phyloP scores from a whole-genome alignment of 2,329 filamentous ascomycete species.

The Celoporthe dispersa region DNA sequence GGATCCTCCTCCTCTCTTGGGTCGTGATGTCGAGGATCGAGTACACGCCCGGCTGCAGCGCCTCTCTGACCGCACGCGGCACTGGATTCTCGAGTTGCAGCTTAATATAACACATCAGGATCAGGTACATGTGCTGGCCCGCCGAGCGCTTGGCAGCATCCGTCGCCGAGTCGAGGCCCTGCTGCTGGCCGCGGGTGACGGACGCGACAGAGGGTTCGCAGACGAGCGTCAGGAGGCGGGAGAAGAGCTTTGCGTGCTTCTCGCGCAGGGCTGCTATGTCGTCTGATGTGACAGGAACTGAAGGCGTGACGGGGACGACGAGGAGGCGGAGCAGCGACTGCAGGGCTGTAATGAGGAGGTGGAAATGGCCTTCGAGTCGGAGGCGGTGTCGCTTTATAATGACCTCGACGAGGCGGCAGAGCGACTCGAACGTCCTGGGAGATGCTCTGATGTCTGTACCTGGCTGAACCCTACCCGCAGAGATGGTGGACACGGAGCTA shows the following conservation, averaged over 20 bases:
- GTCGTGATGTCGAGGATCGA: constrained; percentile 63
- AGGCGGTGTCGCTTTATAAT: constrained; percentile 64
- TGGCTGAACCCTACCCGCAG: constrained; percentile 31
- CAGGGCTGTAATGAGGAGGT: constrained; percentile 58
- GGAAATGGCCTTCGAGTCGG: constrained; percentile 65
- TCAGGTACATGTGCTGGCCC: constrained; percentile 64
- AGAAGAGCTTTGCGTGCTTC: constrained; percentile 55
- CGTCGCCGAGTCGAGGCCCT: constrained; percentile 61
- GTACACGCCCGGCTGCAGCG: constrained; percentile 61
- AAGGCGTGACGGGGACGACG: constrained; percentile 44
- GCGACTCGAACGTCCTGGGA: constrained; percentile 47
- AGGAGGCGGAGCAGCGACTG: constrained; percentile 61
- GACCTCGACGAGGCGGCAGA: constrained; percentile 59
- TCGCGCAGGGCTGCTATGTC: constrained; percentile 39
- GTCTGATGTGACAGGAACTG: constrained; percentile 34
- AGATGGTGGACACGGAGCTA: constrained; percentile 47
- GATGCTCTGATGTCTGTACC: constrained; percentile 37
- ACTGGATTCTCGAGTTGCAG: constrained; percentile 63
- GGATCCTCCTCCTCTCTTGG: constrained; percentile 56
- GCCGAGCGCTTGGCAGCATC: constrained; percentile 65
- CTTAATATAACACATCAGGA: constrained; percentile 64
- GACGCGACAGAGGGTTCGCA: constrained; percentile 63
- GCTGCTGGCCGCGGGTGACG: constrained; percentile 52
- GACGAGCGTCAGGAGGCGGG: constrained; percentile 61
- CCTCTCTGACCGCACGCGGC: constrained; percentile 55